These are phyloP conservation scores for Fusarium sp. DNA, from an alignment of 2,329 filamentous ascomycete species.

Conservation along the genomic window DNA sequence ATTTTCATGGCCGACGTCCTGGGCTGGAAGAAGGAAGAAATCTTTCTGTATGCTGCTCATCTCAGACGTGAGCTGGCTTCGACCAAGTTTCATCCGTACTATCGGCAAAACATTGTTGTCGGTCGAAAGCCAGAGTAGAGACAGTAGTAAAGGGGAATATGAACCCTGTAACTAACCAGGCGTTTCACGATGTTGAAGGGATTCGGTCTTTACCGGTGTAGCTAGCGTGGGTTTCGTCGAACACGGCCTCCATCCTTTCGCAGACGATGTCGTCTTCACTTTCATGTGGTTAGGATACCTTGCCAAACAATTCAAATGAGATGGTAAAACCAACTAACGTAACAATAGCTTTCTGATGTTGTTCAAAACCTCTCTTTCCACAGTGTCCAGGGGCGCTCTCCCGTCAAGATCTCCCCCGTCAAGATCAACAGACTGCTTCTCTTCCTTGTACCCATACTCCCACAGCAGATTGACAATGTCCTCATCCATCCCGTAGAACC, in stretches of 20 bases:
- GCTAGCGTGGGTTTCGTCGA: background rate
- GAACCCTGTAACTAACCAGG: background rate
- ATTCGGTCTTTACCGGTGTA: background rate
- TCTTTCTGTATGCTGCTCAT: background rate
- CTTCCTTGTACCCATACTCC: background rate
- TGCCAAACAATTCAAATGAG: too few species aligned
- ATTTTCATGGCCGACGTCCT: conserved; percentile 1
- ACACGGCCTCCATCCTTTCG: background rate
- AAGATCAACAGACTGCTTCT: background rate
- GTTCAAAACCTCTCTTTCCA: background rate
- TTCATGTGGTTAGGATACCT: too few species aligned
- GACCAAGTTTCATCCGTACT: background rate
- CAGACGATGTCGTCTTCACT: too few species aligned
- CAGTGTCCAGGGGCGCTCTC: background rate
- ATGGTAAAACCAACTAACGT: background rate
- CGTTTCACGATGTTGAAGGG: background rate
- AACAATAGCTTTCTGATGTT: background rate
- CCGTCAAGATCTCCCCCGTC: background rate
- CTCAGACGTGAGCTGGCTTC: background rate
- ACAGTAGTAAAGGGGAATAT: background rate
- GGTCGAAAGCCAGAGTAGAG: background rate
- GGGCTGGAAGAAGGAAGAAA: background rate
- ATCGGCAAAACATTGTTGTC: background rate
- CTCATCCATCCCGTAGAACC: background rate
- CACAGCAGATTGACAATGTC: background rate